These are phyloP conservation scores for Vanderwaltozyma polyspora DNA, from an alignment of 805 yeast species.

Conservation along the genomic window DNA sequence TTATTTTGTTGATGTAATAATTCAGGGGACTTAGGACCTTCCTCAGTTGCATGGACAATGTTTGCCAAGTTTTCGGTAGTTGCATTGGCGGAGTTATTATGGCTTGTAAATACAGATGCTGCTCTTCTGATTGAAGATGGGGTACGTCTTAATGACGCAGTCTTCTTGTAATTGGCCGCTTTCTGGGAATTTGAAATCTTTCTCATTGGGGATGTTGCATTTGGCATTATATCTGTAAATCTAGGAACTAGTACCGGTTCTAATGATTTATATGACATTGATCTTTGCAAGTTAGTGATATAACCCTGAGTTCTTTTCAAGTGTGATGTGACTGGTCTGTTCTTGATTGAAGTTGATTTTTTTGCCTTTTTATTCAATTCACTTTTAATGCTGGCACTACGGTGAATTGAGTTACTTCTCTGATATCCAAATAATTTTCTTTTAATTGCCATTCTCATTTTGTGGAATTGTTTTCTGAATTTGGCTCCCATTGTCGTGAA, in stretches of 20 bases:
- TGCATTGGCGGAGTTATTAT: neutral
- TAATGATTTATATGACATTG: conserved; percentile 16
- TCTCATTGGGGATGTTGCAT: neutral
- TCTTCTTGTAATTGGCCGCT: neutral
- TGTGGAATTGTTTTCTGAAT: conserved; percentile 17
- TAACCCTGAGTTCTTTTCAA: conserved; percentile 22
- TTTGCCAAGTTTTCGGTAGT: neutral
- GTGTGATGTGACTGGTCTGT: conserved; percentile 17
- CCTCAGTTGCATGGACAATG: neutral
- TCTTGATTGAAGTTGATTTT: conserved; percentile 7
- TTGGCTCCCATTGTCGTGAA: conserved; percentile 19
- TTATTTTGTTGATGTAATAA: too few relatives aligned
- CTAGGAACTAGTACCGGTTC: conserved; percentile 9
- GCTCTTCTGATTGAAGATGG: conserved; percentile 29
- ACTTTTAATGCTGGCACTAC: neutral
- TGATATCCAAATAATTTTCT: conserved; percentile 14
- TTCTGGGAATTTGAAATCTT: neutral
- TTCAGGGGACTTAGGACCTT: neutral
- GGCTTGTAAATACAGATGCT: conserved; percentile 22
- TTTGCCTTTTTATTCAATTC: neutral
- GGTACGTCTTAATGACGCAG: conserved; percentile 23
- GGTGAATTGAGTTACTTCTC: neutral
- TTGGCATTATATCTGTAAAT: conserved; percentile 1
- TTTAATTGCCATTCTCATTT: conserved; percentile 20
- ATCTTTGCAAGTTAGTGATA: conserved; percentile 21